Evolutionary conservation across 2,329 filamentous ascomycete species (phyloP).

Genomic region (Fusarium oligoseptatum): DNA sequence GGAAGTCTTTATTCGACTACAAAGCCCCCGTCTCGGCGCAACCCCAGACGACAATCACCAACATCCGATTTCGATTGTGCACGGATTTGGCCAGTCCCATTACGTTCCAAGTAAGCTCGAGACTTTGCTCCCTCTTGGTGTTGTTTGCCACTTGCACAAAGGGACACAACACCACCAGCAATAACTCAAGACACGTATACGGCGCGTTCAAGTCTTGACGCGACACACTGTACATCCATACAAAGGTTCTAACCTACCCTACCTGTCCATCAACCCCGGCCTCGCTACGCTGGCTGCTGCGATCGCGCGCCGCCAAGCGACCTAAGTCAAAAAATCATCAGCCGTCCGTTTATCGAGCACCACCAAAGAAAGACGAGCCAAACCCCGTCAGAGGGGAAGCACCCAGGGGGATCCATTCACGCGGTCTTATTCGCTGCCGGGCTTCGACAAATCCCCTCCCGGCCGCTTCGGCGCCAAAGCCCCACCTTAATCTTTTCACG

Average conservation of each 20-base stretch:
- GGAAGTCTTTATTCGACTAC: background rate
- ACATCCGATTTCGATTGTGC: background rate
- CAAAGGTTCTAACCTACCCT: background rate
- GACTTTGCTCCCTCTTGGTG: background rate
- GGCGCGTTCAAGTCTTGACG: slow-evolving; percentile 8
- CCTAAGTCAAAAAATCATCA: background rate
- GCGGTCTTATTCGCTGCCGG: slow-evolving; percentile 16
- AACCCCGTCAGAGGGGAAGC: background rate
- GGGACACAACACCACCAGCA: slow-evolving; percentile 1
- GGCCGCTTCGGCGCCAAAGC: slow-evolving; percentile 37
- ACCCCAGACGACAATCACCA: background rate
- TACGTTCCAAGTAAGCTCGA: background rate
- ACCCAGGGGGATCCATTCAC: slow-evolving; percentile 17
- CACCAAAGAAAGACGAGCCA: slow-evolving; percentile 13
- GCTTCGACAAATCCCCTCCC: slow-evolving; percentile 25
- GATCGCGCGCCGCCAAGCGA: slow-evolving; percentile 26
- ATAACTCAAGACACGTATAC: background rate
- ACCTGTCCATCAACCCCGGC: slow-evolving; percentile 14
- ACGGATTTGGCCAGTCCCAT: background rate
- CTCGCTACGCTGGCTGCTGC: slow-evolving; percentile 13
- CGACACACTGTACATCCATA: background rate
- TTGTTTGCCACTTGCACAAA: slow-evolving; percentile 3
- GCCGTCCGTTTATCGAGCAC: slow-evolving; percentile 23
- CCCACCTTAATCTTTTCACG: slow-evolving; percentile 40
- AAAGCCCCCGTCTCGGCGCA: slow-evolving; percentile 19